Percentiles rank a stretch among this genome's conserved stretches.
phyloP scores from a whole-genome alignment of 768 basidiomycete species.

The Tephrocybe sp. region DNA sequence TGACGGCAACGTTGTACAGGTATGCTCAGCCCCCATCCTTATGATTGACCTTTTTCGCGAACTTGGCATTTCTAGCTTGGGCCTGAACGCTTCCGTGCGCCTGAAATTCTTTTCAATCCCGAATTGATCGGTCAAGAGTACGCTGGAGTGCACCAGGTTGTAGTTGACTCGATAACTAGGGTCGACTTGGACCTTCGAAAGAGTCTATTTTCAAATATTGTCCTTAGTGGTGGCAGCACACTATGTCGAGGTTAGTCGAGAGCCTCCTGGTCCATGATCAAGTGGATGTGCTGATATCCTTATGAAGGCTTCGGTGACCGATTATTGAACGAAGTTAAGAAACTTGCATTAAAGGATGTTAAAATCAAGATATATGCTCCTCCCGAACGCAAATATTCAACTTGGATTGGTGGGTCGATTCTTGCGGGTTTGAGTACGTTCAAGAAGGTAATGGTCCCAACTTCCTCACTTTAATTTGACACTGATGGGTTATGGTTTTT shows the following conservation, averaged over 20 bases:
- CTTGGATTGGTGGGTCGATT: conserved; percentile 97
- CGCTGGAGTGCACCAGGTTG: conserved; percentile 95
- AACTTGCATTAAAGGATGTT: conserved; percentile 89
- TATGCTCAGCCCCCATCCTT: conserved; percentile 24
- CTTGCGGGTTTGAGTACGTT: conserved; percentile 94
- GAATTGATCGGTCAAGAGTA: conserved; percentile 96
- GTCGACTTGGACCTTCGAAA: conserved; percentile 97
- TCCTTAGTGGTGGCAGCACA: conserved; percentile 95
- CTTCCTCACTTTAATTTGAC: conserved; percentile 4
- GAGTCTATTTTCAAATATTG: conserved; percentile 93
- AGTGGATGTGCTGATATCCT: conserved; percentile 9
- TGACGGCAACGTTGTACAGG: conserved; percentile 92
- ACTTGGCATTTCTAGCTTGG: conserved; percentile 63
- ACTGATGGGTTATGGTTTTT: conserved; percentile 10
- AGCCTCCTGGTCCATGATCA: not conserved
- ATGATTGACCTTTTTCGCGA: conserved; percentile 12
- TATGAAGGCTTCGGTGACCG: conserved; percentile 87
- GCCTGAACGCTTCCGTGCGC: conserved; percentile 92
- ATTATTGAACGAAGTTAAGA: conserved; percentile 94
- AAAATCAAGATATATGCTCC: conserved; percentile 99
- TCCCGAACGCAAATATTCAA: conserved; percentile 98
- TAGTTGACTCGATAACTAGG: conserved; percentile 96
- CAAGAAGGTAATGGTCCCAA: conserved; percentile 72
- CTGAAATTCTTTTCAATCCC: conserved; percentile 97
- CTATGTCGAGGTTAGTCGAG: conserved; percentile 75